phyloP scores from a whole-genome alignment of 306 rosid genomes.

The Cajanus cajan region DNA sequence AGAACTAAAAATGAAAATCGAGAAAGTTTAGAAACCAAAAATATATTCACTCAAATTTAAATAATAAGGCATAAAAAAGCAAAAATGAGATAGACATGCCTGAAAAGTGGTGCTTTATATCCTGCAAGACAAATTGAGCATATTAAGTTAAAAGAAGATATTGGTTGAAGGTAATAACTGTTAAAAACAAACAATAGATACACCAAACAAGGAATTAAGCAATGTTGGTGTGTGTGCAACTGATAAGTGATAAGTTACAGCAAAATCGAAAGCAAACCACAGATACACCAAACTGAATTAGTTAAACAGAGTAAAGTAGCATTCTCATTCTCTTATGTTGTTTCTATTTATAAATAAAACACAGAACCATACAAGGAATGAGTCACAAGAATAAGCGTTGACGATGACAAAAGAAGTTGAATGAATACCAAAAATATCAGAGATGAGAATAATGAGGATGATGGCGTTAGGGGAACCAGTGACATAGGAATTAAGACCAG shows the following conservation, averaged over 20 bases:
- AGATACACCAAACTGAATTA: neutral
- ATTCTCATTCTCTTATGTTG: neutral
- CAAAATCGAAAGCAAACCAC: neutral
- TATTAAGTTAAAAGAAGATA: constrained; percentile 16
- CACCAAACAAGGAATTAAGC: neutral
- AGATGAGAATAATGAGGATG: constrained; percentile 38
- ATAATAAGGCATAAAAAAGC: neutral
- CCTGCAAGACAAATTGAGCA: constrained; percentile 45
- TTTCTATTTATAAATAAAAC: neutral
- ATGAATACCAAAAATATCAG: constrained; percentile 54
- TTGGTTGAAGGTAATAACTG: neutral
- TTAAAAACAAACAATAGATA: neutral
- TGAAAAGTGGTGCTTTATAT: constrained; percentile 61
- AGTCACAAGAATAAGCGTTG: no score
- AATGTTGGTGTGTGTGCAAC: neutral
- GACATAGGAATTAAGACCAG: constrained; percentile 47
- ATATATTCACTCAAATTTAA: neutral
- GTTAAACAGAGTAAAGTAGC: neutral
- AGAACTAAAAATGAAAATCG: no score
- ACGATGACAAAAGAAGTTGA: neutral
- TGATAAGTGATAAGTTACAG: neutral
- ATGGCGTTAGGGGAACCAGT: constrained; percentile 45
- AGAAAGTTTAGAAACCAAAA: no score
- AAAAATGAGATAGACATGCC: constrained; percentile 35
- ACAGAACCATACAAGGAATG: neutral